A percentile compares a stretch with the other conserved stretches of the same genome.
Evolutionary conservation across 331 rosid species (phyloP).

Genomic region (Erythrophleum ivorense): DNA sequence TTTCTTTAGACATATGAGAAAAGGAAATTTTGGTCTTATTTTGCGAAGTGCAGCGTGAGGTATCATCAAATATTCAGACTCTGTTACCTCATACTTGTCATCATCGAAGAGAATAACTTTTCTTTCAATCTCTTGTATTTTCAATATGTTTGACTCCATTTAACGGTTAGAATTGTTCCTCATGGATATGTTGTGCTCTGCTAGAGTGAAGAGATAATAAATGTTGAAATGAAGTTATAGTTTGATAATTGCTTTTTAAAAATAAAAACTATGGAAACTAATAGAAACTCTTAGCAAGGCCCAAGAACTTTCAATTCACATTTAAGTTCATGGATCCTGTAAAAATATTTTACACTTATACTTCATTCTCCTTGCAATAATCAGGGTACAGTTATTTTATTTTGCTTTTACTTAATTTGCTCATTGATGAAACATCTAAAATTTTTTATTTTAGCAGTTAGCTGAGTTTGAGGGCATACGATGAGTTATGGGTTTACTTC

Average conservation of each 20-base stretch:
- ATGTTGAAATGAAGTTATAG: conserved; percentile 26
- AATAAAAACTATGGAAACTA: neutral
- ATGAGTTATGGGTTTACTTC: neutral
- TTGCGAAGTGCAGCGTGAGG: neutral
- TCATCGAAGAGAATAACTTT: neutral
- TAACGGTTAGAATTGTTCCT: neutral
- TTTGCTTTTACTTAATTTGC: neutral
- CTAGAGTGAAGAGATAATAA: conserved; percentile 16
- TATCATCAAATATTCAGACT: neutral
- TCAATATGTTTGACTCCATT: neutral
- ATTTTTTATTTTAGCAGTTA: neutral
- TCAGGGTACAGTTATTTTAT: neutral
- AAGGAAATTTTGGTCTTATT: neutral
- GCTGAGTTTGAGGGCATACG: neutral
- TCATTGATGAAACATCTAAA: neutral
- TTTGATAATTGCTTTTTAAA: neutral
- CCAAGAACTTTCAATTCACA: neutral
- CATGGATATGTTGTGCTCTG: neutral
- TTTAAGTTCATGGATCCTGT: neutral
- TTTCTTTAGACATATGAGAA: neutral
- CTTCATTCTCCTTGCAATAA: neutral
- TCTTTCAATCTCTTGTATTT: neutral
- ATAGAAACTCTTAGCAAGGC: neutral
- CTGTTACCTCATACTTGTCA: neutral
- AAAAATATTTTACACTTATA: neutral